phyloP scores from a whole-genome alignment of 148 eudicot species.

The Limonium bicolor region DNA sequence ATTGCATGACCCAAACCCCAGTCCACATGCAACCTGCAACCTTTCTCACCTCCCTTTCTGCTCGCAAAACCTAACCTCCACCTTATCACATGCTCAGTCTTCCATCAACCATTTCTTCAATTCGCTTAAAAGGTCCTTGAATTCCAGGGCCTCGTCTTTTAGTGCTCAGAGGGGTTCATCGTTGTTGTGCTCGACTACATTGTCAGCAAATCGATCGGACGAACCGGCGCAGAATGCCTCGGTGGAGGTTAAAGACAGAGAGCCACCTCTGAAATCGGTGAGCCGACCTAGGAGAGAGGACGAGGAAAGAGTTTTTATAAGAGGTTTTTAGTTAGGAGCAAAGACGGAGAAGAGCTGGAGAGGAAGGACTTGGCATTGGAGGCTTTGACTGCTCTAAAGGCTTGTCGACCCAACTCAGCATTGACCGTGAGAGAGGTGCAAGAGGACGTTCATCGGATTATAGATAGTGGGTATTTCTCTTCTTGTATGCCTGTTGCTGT shows the following conservation, averaged over 20 bases:
- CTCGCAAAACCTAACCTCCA: conserved; percentile 23
- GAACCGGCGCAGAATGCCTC: conserved; percentile 11
- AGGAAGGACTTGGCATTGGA: conserved; percentile 57
- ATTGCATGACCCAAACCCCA: conserved; percentile 1
- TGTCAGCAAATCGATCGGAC: conserved; percentile 12
- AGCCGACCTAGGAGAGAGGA: conserved; percentile 37
- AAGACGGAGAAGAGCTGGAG: conserved; percentile 73
- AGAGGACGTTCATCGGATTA: conserved; percentile 89
- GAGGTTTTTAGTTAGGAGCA: conserved; percentile 78
- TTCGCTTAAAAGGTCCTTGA: conserved; percentile 15
- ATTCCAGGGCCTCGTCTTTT: neutral
- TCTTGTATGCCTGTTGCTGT: conserved; percentile 93
- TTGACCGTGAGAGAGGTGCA: conserved; percentile 82
- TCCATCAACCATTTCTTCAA: conserved; percentile 27
- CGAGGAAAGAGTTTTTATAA: conserved; percentile 86
- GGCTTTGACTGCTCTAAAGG: conserved; percentile 66
- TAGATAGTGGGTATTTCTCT: conserved; percentile 72
- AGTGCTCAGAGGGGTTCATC: conserved; percentile 1
- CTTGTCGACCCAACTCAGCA: conserved; percentile 65
- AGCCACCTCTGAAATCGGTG: conserved; percentile 6
- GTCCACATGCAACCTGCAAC: conserved; percentile 2
- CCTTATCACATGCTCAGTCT: conserved; percentile 19
- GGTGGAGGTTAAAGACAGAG: conserved; percentile 4
- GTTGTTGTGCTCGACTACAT: conserved; percentile 42
- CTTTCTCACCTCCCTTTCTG: conserved; percentile 24